Conservation (phyloP, 2,329 filamentous ascomycete species). For the Podosphaera xanthii region DNA sequence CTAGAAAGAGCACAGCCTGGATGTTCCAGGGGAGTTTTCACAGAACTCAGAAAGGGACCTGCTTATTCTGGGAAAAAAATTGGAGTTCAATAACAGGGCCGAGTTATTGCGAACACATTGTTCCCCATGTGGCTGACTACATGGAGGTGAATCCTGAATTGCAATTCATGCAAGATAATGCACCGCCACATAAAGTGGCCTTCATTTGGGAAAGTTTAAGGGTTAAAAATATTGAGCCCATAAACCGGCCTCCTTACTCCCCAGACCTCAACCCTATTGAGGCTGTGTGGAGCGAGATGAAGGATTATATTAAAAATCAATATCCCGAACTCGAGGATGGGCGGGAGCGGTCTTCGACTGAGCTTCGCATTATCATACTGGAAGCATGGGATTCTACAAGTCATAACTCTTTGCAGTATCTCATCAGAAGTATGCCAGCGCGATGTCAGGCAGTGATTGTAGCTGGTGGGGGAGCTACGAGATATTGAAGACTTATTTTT, state of each 20-base stretch:
- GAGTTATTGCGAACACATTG: too few relatives aligned
- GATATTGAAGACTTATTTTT: too few relatives aligned
- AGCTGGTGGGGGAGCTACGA: too few relatives aligned
- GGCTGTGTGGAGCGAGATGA: background rate
- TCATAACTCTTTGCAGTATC: background rate
- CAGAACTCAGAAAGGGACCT: too few relatives aligned
- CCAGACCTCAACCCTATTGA: constrained; percentile 1
- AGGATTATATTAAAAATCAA: background rate
- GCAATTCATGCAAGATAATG: background rate
- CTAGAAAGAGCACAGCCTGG: too few relatives aligned
- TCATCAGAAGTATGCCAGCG: background rate
- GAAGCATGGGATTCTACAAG: background rate
- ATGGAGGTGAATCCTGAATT: background rate
- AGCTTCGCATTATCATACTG: background rate
- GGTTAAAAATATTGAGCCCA: background rate
- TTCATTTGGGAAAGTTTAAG: background rate
- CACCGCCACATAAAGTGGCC: background rate
- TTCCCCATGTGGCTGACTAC: background rate
- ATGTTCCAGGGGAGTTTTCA: too few relatives aligned
- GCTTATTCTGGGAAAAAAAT: too few relatives aligned
- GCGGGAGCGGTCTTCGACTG: background rate
- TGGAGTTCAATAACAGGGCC: too few relatives aligned
- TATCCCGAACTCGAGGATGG: background rate
- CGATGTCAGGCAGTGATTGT: background rate
- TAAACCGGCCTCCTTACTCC: background rate